Percentiles rank a stretch among this genome's conserved stretches.
Conservation (phyloP, 495 filamentous ascomycete genomes). For the Lasiosphaeris hirsuta region DNA sequence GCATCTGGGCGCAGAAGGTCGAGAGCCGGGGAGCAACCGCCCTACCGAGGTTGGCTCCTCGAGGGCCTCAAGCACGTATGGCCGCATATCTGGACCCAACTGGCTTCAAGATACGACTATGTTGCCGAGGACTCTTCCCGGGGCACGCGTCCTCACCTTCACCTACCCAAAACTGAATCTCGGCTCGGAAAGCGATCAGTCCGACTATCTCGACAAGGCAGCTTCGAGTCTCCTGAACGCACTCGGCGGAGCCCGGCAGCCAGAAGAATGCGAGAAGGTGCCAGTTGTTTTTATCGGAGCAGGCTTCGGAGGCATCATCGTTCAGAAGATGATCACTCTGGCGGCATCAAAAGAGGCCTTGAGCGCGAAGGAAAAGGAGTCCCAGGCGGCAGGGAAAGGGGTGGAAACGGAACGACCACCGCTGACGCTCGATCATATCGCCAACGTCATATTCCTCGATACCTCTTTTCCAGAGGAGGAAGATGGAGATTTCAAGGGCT, state of each 20-base stretch:
- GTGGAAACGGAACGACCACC: neutral
- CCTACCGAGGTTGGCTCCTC: neutral
- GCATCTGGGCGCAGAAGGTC: no score
- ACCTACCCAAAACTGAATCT: neutral
- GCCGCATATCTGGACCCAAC: neutral
- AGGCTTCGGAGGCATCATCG: constrained; percentile 1
- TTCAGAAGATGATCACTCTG: neutral
- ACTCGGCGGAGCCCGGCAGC: no score
- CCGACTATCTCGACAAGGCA: no score
- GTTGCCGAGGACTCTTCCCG: constrained; percentile 2
- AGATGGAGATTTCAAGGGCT: neutral
- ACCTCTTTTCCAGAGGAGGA: neutral
- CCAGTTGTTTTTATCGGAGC: constrained; percentile 3
- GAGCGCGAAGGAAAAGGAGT: no score
- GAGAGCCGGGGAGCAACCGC: no score
- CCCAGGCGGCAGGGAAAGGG: neutral
- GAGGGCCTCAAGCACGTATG: neutral
- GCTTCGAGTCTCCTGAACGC: no score
- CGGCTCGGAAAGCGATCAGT: neutral
- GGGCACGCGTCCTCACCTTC: constrained; percentile 1
- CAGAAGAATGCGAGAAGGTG: neutral
- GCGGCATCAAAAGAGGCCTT: neutral
- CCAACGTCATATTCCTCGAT: constrained; percentile 1
- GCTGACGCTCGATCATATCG: neutral
- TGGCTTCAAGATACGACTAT: constrained; percentile 2